These are phyloP conservation scores for Rhodotorula sp. DNA, from an alignment of 1,284 basidiomycete genomes.

Conservation along the genomic window DNA sequence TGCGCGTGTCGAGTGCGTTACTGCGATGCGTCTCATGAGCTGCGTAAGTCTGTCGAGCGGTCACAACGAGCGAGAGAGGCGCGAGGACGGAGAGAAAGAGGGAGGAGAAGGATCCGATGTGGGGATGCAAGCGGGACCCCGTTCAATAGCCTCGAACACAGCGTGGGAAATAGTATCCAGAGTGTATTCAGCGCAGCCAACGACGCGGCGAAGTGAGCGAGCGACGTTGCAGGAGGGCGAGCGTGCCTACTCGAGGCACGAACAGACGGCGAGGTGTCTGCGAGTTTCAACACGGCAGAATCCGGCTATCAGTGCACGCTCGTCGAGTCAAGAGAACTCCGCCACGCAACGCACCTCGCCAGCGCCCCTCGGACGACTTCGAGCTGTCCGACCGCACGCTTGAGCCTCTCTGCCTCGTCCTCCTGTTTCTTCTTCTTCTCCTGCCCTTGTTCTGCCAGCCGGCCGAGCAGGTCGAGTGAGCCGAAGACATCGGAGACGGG, in stretches of 20 bases:
- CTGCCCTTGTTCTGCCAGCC: constrained; percentile 16
- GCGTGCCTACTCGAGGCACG: not conserved
- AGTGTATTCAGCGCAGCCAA: too few relatives aligned
- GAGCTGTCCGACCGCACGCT: constrained; percentile 48
- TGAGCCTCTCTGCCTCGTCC: constrained; percentile 27
- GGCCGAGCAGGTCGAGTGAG: constrained; percentile 34
- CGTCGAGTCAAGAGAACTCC: too few relatives aligned
- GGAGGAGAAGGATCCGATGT: not conserved
- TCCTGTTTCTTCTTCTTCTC: not conserved
- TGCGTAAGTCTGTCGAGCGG: too few relatives aligned
- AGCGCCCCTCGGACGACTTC: constrained; percentile 53
- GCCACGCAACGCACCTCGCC: constrained; percentile 39
- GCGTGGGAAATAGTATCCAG: too few relatives aligned
- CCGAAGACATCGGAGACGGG: constrained; percentile 39
- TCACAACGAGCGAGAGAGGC: not conserved
- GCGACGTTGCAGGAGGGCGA: not conserved
- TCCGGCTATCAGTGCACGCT: not conserved
- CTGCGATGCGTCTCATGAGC: too few relatives aligned
- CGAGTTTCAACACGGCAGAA: not conserved
- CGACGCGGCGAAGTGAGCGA: too few relatives aligned
- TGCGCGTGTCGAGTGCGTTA: too few relatives aligned
- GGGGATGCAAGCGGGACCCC: too few relatives aligned
- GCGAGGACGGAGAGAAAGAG: not conserved
- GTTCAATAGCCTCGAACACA: too few relatives aligned
- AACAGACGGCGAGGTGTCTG: not conserved